A percentile compares a stretch with the other conserved stretches of the same genome.
Evolutionary conservation across 331 rosid genomes (phyloP).

Genomic region (Malus hybrid): DNA sequence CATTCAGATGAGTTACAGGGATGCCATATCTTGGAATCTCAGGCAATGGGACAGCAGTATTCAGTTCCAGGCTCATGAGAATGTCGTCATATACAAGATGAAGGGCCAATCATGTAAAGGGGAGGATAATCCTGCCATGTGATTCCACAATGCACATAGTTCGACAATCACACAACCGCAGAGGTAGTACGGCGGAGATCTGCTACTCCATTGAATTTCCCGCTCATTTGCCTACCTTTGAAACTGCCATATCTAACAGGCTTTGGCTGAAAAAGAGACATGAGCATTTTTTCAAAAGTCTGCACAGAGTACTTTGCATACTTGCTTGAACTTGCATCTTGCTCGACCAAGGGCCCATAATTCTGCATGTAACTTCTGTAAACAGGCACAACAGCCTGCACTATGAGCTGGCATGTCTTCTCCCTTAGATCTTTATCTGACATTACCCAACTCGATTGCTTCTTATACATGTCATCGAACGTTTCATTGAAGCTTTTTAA

Average conservation of each 20-base stretch:
- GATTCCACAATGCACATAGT: constrained; percentile 1
- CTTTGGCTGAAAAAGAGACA: constrained; percentile 72
- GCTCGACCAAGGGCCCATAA: constrained; percentile 97
- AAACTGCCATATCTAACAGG: constrained; percentile 72
- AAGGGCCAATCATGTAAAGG: constrained; percentile 20
- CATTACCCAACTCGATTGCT: constrained; percentile 73
- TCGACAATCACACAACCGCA: constrained; percentile 51
- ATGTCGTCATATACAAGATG: constrained; percentile 39
- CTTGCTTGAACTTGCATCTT: constrained; percentile 73
- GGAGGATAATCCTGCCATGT: constrained; percentile 7
- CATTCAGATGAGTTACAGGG: constrained; percentile 27
- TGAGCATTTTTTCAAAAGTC: constrained; percentile 81
- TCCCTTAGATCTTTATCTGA: constrained; percentile 72
- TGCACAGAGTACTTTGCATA: constrained; percentile 81
- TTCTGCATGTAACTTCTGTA: constrained; percentile 99
- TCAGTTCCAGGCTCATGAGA: constrained; percentile 24
- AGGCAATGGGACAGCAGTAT: constrained; percentile 14
- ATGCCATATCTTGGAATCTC: constrained; percentile 25
- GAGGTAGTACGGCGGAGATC: constrained; percentile 86
- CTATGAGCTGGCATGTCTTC: constrained; percentile 81
- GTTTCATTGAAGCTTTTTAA: constrained; percentile 78
- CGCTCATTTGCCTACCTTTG: constrained; percentile 59
- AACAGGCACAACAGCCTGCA: constrained; percentile 93
- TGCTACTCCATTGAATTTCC: constrained; percentile 58
- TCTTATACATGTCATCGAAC: constrained; percentile 73